phyloP scores from a whole-genome alignment of 2,329 filamentous ascomycete species.

The Scedosporium aurantiacum region DNA sequence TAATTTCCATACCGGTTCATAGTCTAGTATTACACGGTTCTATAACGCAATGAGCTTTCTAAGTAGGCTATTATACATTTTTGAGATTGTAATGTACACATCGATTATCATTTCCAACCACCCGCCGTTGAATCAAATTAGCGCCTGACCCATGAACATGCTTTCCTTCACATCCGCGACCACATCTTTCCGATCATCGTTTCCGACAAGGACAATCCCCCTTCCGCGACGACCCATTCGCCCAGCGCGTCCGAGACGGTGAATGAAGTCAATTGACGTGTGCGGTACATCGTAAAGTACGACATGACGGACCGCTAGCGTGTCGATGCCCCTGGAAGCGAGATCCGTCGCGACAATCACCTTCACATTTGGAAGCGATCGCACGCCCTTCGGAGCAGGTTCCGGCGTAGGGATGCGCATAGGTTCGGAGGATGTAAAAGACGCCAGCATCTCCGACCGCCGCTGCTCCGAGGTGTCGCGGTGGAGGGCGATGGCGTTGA shows the following conservation, averaged over 20 bases:
- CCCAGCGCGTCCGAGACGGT: slow-evolving; percentile 82
- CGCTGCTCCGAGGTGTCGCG: slow-evolving; percentile 72
- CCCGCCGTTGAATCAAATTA: slow-evolving; percentile 19
- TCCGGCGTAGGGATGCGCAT: slow-evolving; percentile 19
- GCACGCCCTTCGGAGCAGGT: slow-evolving; percentile 23
- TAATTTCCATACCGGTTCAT: neutral
- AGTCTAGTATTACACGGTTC: neutral
- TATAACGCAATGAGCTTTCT: neutral
- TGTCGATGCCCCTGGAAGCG: slow-evolving; percentile 88
- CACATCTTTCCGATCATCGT: slow-evolving; percentile 78
- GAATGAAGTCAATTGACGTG: slow-evolving; percentile 95
- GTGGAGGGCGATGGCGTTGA: slow-evolving; percentile 76
- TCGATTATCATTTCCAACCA: no score
- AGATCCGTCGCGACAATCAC: slow-evolving; percentile 92
- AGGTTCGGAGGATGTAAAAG: slow-evolving; percentile 52
- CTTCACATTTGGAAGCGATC: slow-evolving; percentile 64
- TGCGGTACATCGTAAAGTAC: slow-evolving; percentile 97
- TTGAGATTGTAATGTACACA: no score
- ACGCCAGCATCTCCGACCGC: slow-evolving; percentile 63
- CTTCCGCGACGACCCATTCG: slow-evolving; percentile 85
- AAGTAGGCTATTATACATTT: neutral
- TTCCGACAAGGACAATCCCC: slow-evolving; percentile 82
- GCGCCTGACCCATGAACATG: slow-evolving; percentile 71
- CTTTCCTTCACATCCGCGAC: slow-evolving; percentile 85
- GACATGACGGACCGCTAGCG: slow-evolving; percentile 79